phyloP scores from a whole-genome alignment of 495 filamentous ascomycete species.

The Penicillium simplicissimum region DNA sequence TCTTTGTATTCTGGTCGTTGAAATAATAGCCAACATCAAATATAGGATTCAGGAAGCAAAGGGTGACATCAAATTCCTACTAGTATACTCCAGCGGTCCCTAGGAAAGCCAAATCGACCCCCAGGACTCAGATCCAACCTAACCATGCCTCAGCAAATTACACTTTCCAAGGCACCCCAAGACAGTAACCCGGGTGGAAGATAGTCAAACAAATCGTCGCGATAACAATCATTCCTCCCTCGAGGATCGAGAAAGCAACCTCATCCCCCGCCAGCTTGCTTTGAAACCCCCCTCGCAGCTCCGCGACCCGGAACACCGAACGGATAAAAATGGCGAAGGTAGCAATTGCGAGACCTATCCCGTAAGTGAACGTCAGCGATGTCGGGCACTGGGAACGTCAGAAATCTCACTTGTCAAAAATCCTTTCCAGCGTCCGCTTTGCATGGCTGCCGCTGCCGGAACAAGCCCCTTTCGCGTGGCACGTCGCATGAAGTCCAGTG shows the following conservation, averaged over 20 bases:
- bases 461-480: neutral
- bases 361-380: neutral
- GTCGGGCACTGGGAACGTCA: no score
- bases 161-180: neutral
- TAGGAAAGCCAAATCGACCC: no score
- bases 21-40: no score
- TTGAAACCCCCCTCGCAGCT: conserved; percentile 59
- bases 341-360: conserved; percentile 29
- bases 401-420: neutral
- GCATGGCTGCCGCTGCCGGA: neutral
- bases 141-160: neutral
- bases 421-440: neutral
- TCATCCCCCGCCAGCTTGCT: conserved; percentile 58
- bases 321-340: conserved; percentile 63
- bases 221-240: conserved; percentile 65
- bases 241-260: conserved; percentile 65
- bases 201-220: conserved; percentile 29
- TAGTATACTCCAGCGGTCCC: no score
- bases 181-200: neutral
- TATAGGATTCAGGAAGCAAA: no score
- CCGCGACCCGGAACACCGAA: conserved; percentile 62
- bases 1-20: no score
- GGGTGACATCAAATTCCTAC: no score
- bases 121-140: neutral
- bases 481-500: neutral